These are phyloP conservation scores for Cucumis melo DNA, from an alignment of 306 rosid genomes.

Conservation along the genomic window DNA sequence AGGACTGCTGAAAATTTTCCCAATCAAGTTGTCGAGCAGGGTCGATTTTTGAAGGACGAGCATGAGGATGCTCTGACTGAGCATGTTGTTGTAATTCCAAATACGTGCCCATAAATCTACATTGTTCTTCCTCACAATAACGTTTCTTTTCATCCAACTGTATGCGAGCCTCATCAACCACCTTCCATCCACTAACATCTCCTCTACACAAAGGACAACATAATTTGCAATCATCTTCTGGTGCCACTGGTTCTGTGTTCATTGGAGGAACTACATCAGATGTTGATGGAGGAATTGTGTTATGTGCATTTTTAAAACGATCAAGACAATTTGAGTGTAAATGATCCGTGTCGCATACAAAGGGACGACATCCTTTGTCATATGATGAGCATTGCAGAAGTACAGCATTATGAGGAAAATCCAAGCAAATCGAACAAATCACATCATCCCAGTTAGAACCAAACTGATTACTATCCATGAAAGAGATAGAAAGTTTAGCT, in stretches of 20 bases:
- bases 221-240: slow-evolving; percentile 35
- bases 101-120: slow-evolving; percentile 64
- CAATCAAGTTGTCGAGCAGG: slow-evolving; percentile 93
- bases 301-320: slow-evolving; percentile 66
- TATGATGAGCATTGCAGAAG: slow-evolving; percentile 78
- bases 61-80: slow-evolving; percentile 70
- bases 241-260: slow-evolving; percentile 22
- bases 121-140: slow-evolving; percentile 59
- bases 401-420: slow-evolving; percentile 81
- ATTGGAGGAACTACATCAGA: slow-evolving; percentile 22
- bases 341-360: slow-evolving; percentile 76
- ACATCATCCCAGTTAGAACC: slow-evolving; percentile 55
- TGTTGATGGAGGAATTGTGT: slow-evolving; percentile 31
- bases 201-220: slow-evolving; percentile 94
- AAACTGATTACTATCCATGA: slow-evolving; percentile 32
- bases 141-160: slow-evolving; percentile 78
- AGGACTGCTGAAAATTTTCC: slow-evolving; percentile 96
- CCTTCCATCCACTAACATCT: slow-evolving; percentile 74
- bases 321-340: slow-evolving; percentile 87
- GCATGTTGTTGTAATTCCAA: slow-evolving; percentile 71
- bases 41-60: slow-evolving; percentile 80
- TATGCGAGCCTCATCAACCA: slow-evolving; percentile 51
- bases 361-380: slow-evolving; percentile 78
- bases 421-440: slow-evolving; percentile 84
- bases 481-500: slow-evolving; percentile 8